Base-by-base conservation (phyloP, 306 rosid species). In the Spatholobus suberectus region DNA sequence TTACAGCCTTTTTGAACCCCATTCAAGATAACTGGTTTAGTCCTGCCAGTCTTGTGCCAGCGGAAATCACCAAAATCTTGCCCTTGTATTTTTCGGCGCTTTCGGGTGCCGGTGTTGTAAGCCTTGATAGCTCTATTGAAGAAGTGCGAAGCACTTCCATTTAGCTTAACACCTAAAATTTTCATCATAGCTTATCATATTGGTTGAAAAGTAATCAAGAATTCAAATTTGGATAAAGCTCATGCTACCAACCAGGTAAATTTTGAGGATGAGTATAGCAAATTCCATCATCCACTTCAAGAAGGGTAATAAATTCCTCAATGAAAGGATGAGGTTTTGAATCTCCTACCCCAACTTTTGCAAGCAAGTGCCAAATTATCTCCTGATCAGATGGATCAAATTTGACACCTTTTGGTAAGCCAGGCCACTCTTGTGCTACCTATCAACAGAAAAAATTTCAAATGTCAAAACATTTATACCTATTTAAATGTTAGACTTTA, bases 31-130 rank as follows among this genome's bases (percentile, higher is more conserved):
- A 94, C 92, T 5, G 93, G 91, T 77, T 94, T 94, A 65, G 98
- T 94, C 77, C 20, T 89, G 63, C 97, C 98, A 49, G 97, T 92
- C 89, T 94, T 94, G 87, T 94, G 98, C 98, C 98, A 94, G 70
- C 97, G 96, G 65, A 92, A 92, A 68, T 88, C 97, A 75, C 97
- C 92, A 44, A 70, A 82, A 84, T 90, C 98, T 57, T 80, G 91
- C 67, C 70, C 88, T 44, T 69, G 85, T 79, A 93, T 88, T 83
- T 92, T 94, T 27, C 97, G 83, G 69, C 94, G 97, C 82, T 94
- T 94, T 67, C 97, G 89, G 23, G 85, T 89, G 57, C 98, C 97
- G 4, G 92, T 91, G 62, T 84, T 92, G 83, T 94, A 94, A 54
- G 97, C 98, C 94, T 94, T 94, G 74, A 88, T 87, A 68, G 96